Base-by-base conservation (phyloP, 2,329 filamentous ascomycete genomes). In the Rhinocladiella similis region DNA sequence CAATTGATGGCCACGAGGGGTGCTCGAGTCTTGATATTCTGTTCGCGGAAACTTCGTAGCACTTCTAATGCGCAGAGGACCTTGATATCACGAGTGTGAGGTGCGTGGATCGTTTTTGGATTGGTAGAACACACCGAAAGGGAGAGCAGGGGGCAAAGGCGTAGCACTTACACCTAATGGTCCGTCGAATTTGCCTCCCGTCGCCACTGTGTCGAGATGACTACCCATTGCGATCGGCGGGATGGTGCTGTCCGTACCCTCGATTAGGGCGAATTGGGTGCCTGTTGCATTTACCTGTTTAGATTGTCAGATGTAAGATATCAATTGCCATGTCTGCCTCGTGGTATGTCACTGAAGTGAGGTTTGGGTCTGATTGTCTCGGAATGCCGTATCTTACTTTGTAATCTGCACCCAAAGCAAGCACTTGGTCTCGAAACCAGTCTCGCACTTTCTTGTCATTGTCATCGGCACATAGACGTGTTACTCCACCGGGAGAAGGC, bases 21-120 rank as follows among this genome's bases (percentile, higher is more conserved):
- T 10, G 65, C 63, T 12, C 54, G 56, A 1, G 63, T 63, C 52
- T 63, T 61, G 39, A 68, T 63, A n/a, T 51, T 58, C 47, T 68
- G 69, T 29, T 73, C 71, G 45, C 70, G 66, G 14, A 75, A 59
- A 1, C 66, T 69, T n/a, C 69, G 65, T 19, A 75, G 66, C 33
- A 73, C 67, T 60, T 74, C 71, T 16, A 74, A 65, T 9, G 64
- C 66, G 6, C 61, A 55, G 7, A 63, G 46, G 7, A 68, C 66
- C 43, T 60, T 35, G 14, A 12, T 2, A 33, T 33, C 29, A 12
- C 3, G 29, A 41, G 4, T 41, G 38, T 41, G 7, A 33, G 29
- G 29, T 33, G 10, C 10, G 10, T 33, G 29, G 10, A 33, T 33
- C 7, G 29, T 9, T 19, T 3, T 10, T 12, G 29, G 3, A 12